A percentile compares a stretch with the other conserved stretches of the same genome.
Conservation (phyloP, 1,139 yeast genomes). For the Tardiomyces blankii region DNA sequence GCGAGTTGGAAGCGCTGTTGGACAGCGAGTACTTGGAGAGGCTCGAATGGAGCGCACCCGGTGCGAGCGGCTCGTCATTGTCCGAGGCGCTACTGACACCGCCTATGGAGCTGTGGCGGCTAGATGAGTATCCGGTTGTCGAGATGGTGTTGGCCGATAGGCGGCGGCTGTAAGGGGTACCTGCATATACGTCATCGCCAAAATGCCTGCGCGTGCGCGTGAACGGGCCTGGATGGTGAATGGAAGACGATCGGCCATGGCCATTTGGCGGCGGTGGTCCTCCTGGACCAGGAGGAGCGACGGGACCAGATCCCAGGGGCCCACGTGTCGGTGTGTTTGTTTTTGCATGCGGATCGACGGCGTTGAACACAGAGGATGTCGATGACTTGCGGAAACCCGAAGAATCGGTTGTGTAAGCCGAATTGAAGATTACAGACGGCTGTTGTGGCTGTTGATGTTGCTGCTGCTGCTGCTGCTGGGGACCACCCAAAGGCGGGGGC, state of each 20-base stretch:
- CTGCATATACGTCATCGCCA: conserved; percentile 1
- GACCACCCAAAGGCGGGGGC: neutral
- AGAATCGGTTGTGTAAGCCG: conserved; percentile 22
- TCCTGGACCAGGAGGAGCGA: neutral
- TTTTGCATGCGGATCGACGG: conserved; percentile 16
- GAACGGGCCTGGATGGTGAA: neutral
- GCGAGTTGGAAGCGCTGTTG: conserved; percentile 14
- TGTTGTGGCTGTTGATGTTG: no score
- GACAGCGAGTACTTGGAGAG: conserved; percentile 20
- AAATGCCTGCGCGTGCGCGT: neutral
- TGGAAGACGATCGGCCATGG: neutral
- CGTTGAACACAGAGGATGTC: conserved; percentile 8
- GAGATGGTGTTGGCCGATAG: conserved; percentile 11
- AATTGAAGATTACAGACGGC: conserved; percentile 14
- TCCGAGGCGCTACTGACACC: conserved; percentile 20
- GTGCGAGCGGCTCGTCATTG: conserved; percentile 19
- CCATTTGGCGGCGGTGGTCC: neutral
- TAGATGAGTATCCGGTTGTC: conserved; percentile 10
- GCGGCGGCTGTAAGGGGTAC: conserved; percentile 13
- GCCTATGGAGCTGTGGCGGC: conserved; percentile 17
- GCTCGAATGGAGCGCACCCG: conserved; percentile 12
- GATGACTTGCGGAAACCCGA: conserved; percentile 21
- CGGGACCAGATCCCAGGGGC: neutral
- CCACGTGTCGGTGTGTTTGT: conserved; percentile 6
- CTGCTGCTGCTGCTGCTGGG: no score